Base-by-base conservation (phyloP, 108 stramenopile genomes). In the Skeletonema marinoi region DNA sequence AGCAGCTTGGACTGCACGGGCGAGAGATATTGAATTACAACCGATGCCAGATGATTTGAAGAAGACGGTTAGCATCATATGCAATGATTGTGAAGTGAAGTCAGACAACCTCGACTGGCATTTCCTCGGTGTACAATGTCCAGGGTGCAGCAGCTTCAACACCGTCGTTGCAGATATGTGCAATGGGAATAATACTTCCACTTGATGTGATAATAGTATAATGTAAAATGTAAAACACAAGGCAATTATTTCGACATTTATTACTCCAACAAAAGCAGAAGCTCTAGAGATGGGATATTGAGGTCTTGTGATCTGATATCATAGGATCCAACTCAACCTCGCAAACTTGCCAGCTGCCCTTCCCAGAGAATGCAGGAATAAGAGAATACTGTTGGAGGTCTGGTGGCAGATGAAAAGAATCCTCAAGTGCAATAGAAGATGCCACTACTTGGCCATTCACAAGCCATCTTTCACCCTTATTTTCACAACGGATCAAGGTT, bases 1-100 rank as follows among this genome's bases (percentile, higher is more conserved):
- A 32, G 90, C 90, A 13, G 90, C 92, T 3, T 93, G 94, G 94
- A 83, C 89, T 51, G 90, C 92, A 12, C 66, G 94, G 11, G 94
- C 92, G 3, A 69, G 91, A 36, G 94, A 95, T 70, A 95, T 95
- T 82, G 88, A 90, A 11, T 74, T 89, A 60, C 94, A 95, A 70
- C 94, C 94, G 58, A 95, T 95, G 94, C 94, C 92, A 7, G 69
- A 71, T n/a, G 94, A 93, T 67, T 73, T 95, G 69, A 85, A 90
- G 33, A 84, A 92, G 16, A 65, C 88, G 36, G 92, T 93, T 6
- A 87, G 92, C 71, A 93, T 95, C 42, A 89, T 90, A 81, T 95
- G 94, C 84, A 93, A 93, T 74, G 92, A 95, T 73, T 93, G 94
- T 67, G 94, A 90, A 80, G 75, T 70, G 25, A 92, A 89, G 71